phyloP scores from a whole-genome alignment of 2,329 filamentous ascomycete species.

The Penicillium sp. region DNA sequence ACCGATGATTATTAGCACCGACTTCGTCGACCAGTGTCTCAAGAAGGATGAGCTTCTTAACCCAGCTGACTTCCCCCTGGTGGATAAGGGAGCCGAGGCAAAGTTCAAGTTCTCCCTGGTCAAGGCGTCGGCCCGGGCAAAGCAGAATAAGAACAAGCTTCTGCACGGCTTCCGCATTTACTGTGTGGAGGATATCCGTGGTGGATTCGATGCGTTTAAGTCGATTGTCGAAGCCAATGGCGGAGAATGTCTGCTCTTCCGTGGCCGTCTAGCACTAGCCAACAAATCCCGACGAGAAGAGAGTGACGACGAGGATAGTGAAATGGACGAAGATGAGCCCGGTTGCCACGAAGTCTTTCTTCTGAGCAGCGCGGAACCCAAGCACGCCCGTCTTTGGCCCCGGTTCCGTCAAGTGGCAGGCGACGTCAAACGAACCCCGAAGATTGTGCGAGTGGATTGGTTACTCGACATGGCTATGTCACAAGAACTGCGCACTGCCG shows the following conservation, averaged over 20 bases:
- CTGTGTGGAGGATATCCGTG: conserved; percentile 75
- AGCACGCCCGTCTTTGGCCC: conserved; percentile 73
- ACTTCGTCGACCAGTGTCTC: conserved; percentile 76
- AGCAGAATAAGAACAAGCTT: conserved; percentile 72
- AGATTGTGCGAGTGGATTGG: conserved; percentile 86
- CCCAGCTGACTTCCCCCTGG: conserved; percentile 64
- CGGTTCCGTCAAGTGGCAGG: conserved; percentile 77
- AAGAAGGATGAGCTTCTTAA: conserved; percentile 64
- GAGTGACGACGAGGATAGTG: conserved; percentile 35
- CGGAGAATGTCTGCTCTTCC: conserved; percentile 75
- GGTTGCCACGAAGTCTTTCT: conserved; percentile 76
- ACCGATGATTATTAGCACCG: conserved; percentile 71
- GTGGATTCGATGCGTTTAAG: conserved; percentile 80
- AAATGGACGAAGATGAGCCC: conserved; percentile 60
- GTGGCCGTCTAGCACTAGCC: conserved; percentile 66
- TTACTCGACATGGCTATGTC: conserved; percentile 84
- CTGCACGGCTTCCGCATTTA: conserved; percentile 76
- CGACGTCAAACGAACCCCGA: conserved; percentile 73
- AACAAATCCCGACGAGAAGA: conserved; percentile 59
- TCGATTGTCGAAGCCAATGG: conserved; percentile 86
- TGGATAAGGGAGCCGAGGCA: conserved; percentile 71
- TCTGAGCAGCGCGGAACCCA: conserved; percentile 64
- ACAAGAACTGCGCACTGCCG: conserved; percentile 70
- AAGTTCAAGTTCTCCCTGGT: conserved; percentile 67
- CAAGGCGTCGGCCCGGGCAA: conserved; percentile 67